Evolutionary conservation across 228 moss, liverwort and hornwort genomes (phyloP), one percentile per base, ranked within the genome.

Genomic region (Sphagnum magellanicum): DNA sequence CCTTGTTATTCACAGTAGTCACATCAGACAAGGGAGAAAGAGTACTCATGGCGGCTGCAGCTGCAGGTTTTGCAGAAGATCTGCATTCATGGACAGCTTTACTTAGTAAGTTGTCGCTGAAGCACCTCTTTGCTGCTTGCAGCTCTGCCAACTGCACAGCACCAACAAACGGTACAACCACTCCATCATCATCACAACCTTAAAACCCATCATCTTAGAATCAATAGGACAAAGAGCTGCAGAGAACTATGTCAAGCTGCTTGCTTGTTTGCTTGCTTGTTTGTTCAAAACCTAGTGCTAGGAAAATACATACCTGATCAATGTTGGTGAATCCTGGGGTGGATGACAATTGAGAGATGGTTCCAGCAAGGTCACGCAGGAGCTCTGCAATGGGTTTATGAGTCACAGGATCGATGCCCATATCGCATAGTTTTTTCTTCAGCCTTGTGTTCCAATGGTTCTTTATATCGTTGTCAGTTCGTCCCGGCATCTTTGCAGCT

Each of bases 361-460:
- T 86, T 53, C 86, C 86, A 17, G 86, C 86, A 4, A 86, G 66
- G 74, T 86, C 83, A 57, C 86, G 72, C 50, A 86, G 83, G 49
- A 86, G 78, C 75, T 86, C 86, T 5, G 83, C 82, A 48, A 86
- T 86, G 10, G 86, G 86, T 74, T 86, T 86, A 78, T 86, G 86
- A 6, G 86, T 86, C 50, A 86, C 86, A 16, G 86, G 86, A 66
- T 86, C 86, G 48, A 86, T 86, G 65, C 86, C 86, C 86, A 83
- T 78, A 50, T 86, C 86, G 5, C 86, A 86, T 0, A 86, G 78
- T 72, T 86, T 86, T 48, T 86, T 86, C 74, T 86, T 86, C 58
- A 86, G 53, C 51, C 86, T 74, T 8, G 86, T 86, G 55, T 86
- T 86, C 86, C 86, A 86, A 50, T 86, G 86, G 32, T 86, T 86